Evolutionary conservation across 768 basidiomycete genomes (phyloP), one percentile per base, ranked within the genome.

Genomic region (Termitomyces titanicus): DNA sequence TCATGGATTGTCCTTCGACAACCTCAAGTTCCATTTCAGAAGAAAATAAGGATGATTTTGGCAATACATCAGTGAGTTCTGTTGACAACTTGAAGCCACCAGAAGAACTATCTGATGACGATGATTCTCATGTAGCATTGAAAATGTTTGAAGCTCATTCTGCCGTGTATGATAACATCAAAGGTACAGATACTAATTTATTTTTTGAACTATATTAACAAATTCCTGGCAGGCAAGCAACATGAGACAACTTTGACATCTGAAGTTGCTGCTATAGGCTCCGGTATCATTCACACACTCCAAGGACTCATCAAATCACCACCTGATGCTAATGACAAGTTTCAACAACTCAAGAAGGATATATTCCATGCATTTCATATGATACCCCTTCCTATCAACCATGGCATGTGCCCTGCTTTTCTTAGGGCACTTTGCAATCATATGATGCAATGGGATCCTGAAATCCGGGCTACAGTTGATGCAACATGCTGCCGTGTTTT

Each of bases 361-460:
- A 47, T 61, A 5, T 64, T 62, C 33, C 64, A 65, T 51, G 65
- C 60, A 5, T 51, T 25, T 51, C 50, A 31, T 27, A 25, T 20
- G 15, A 48, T 48, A 31, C 47, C 54, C 5, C 38, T 40, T 10
- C 17, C 51, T 59, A 17, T 59, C n/a, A 51, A 61, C 50, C 62
- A 64, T 59, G 61, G 63, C 12, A 37, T 58, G 22, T 45, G 66
- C 18, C 58, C 62, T 10, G 52, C 51, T 4, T 68, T 64, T 46
- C 50, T 61, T 42, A 34, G 43, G 2, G 57, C 61, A 15, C 64
- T 68, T 4, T 58, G 57, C 4, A 66, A 67, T 38, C 65, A 67
- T 34, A 49, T 63, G 0, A 44, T 68, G 46, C 57, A 55, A 0
- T 68, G 66, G 66, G 66, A 68, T 48, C 65, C 64, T 2, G 57